A percentile compares a stretch with the other conserved stretches of the same genome.
phyloP scores from a whole-genome alignment of 495 filamentous ascomycete genomes.

The Amniculicola lignicola region DNA sequence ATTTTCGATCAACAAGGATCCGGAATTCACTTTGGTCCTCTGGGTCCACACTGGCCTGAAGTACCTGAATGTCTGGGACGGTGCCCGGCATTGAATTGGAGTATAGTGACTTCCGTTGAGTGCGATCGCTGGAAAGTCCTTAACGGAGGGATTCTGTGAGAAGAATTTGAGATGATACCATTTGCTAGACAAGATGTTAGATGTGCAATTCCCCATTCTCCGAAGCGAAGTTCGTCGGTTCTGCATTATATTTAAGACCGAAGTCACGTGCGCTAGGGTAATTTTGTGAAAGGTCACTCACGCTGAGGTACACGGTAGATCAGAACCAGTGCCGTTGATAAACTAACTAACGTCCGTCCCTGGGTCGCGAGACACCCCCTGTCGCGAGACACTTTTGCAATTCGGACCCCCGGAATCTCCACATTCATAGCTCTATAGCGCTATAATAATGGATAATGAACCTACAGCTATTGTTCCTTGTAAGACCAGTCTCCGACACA shows the following conservation, averaged over 20 bases:
- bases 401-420: neutral
- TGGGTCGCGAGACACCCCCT: conserved; percentile 7
- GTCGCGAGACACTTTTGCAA: conserved; percentile 3
- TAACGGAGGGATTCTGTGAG: neutral
- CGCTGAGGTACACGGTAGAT: too few relatives aligned
- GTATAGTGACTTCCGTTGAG: neutral
- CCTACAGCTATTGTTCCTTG: neutral
- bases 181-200: neutral
- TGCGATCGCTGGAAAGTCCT: neutral
- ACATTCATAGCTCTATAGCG: neutral
- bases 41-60: neutral
- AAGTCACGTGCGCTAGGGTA: neutral
- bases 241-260: neutral
- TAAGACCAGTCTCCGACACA: neutral
- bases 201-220: neutral
- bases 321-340: too few relatives aligned
- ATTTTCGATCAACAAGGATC: neutral
- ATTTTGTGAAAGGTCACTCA: too few relatives aligned
- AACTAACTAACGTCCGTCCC: conserved; percentile 18
- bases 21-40: neutral
- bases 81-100: neutral
- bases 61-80: neutral
- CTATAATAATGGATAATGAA: neutral
- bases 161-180: neutral
- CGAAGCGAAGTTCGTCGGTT: neutral